These are phyloP conservation scores for Rhypophila decipiens DNA, from an alignment of 495 filamentous ascomycete genomes.

Conservation along the genomic window DNA sequence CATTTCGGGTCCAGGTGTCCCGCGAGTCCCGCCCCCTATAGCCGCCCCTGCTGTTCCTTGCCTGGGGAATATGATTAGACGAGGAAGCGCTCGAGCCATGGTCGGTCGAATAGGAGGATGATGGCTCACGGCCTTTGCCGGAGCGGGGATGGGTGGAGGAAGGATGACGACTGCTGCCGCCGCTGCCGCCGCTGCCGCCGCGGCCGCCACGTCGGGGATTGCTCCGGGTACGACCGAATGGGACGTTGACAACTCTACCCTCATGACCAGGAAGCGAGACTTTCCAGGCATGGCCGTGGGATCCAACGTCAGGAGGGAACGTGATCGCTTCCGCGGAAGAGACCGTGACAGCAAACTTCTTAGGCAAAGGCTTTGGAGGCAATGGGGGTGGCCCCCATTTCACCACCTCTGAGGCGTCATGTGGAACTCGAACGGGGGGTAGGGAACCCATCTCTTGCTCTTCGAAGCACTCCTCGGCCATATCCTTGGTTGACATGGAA, in stretches of 20 bases:
- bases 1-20: slow-evolving; percentile 24
- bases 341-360: slow-evolving; percentile 27
- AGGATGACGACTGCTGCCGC: slow-evolving; percentile 18
- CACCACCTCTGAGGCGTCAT: slow-evolving; percentile 46
- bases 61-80: slow-evolving; percentile 4
- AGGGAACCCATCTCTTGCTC: slow-evolving; percentile 76
- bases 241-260: slow-evolving; percentile 32
- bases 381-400: slow-evolving; percentile 42
- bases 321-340: slow-evolving; percentile 33
- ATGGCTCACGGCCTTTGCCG: slow-evolving; percentile 17
- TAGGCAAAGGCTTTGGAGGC: slow-evolving; percentile 32
- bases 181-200: too few species aligned
- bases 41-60: slow-evolving; percentile 16
- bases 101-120: slow-evolving; percentile 13
- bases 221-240: slow-evolving; percentile 34
- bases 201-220: slow-evolving; percentile 41
- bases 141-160: slow-evolving; percentile 17
- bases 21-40: slow-evolving; percentile 22
- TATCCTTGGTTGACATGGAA: slow-evolving; percentile 47
- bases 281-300: too few species aligned
- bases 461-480: slow-evolving; percentile 75
- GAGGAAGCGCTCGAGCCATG: slow-evolving; percentile 12
- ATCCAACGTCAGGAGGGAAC: slow-evolving; percentile 32
- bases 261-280: slow-evolving; percentile 41
- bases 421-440: slow-evolving; percentile 62